Evolutionary conservation across 345 rosid genomes (phyloP).

Genomic region (Euphorbia lathyris): DNA sequence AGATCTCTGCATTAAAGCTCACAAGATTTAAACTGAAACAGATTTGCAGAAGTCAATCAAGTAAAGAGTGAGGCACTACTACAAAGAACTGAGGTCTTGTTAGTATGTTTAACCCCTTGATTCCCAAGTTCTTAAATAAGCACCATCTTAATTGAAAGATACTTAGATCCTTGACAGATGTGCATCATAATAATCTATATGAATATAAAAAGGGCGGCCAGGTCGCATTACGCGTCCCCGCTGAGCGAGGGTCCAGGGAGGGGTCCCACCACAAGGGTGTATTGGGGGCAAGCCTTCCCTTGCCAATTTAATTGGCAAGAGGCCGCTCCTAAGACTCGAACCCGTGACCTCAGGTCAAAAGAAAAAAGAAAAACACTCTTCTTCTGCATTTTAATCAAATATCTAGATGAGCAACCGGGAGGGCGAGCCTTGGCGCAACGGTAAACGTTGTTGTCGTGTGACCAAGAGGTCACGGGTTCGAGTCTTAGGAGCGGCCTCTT

Average conservation of each 20-base stretch:
- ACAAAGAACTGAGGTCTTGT: neutral
- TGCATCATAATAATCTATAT: neutral
- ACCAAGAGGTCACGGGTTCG: too few relatives aligned
- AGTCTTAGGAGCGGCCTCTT: too few relatives aligned
- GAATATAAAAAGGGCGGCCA: too few relatives aligned
- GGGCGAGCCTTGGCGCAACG: too few relatives aligned
- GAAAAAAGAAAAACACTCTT: neutral
- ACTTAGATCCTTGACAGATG: neutral
- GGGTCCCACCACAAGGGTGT: too few relatives aligned
- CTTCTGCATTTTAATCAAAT: neutral
- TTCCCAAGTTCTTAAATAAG: neutral
- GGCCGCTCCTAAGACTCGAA: too few relatives aligned
- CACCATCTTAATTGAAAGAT: neutral
- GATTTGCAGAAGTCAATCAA: neutral
- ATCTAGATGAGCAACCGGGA: neutral
- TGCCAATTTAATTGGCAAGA: too few relatives aligned
- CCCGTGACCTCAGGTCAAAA: too few relatives aligned
- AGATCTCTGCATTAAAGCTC: constrained; percentile 62
- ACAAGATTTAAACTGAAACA: constrained; percentile 10
- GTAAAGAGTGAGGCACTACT: neutral
- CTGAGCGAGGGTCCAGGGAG: too few relatives aligned
- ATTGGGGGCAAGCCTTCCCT: too few relatives aligned
- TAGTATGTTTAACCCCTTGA: neutral
- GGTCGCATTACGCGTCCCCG: too few relatives aligned
- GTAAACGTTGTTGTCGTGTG: too few relatives aligned